Evolutionary conservation across 208 protist genomes (phyloP), one percentile per base, ranked within the genome.

Genomic region (Acanthamoeba sp.): DNA sequence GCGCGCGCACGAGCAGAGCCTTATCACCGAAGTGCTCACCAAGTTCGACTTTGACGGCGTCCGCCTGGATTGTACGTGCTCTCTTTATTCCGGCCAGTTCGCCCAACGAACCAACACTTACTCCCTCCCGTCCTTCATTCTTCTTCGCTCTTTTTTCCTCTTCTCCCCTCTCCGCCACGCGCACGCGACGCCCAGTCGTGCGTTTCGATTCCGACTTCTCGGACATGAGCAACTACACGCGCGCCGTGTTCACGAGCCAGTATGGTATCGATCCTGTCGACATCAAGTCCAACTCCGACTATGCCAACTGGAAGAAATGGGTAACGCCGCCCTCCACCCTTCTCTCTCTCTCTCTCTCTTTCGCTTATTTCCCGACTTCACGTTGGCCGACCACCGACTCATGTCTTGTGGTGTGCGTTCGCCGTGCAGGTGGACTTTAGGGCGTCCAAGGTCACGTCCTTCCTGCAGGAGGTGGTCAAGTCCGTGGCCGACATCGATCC

Each of bases 201-300:
- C 71, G 71, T 9, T 80, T 48, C 38, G 71, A 80, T n/a, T 80
- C 71, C 18, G 71, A 80, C 71, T 80, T 80, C 36, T 38, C 71
- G 14, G 71, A 80, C 71, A 16, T 80, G 36, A 80, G 71, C 71
- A 80, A 80, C 71, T 80, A 80, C 71, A 80, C 71, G 71, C 71
- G 71, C 34, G 22, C 16, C 16, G 10, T 45, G 34, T 80, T 80
- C 71, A 27, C 5, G 71, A 80, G 22, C 36, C 3, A 80, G 22
- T 80, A 20, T 20, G 36, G 36, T 20, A 5, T 38, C 32, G 71
- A 80, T 18, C 71, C 71, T 20, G 34, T 14, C 36, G 27, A 4
- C 71, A 80, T 80, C 24, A 7, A 48, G 18, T 24, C 71, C 38
- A 18, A 45, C 10, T 42, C 64, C 0, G 38, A 80, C 71, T 38